These are phyloP conservation scores for Yamadazyma pseudoaaseri DNA, from an alignment of 1,139 yeast genomes.

Conservation along the genomic window DNA sequence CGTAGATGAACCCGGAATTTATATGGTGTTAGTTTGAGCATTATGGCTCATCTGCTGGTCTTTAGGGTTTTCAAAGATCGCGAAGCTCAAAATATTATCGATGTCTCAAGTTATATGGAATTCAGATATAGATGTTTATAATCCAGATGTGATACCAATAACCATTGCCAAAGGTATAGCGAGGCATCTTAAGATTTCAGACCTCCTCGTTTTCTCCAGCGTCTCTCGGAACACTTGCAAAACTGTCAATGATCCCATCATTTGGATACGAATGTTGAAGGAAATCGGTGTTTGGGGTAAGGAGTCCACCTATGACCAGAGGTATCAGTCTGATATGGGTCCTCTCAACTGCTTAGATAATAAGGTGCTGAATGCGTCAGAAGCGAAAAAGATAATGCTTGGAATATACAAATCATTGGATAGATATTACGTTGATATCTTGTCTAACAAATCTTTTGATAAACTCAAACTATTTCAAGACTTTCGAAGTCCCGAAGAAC, in stretches of 20 bases:
- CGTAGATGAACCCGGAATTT: too few relatives aligned
- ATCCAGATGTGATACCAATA: slow-evolving; percentile 40
- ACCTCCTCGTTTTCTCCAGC: slow-evolving; percentile 33
- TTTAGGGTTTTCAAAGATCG: too few relatives aligned
- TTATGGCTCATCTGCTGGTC: too few relatives aligned
- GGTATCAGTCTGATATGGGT: slow-evolving; percentile 8
- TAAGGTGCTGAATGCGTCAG: slow-evolving; percentile 36
- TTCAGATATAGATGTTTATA: slow-evolving; percentile 47
- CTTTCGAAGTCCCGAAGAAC: slow-evolving; percentile 49
- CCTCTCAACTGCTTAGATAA: slow-evolving; percentile 42
- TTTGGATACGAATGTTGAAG: slow-evolving; percentile 55
- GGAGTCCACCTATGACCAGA: slow-evolving; percentile 9
- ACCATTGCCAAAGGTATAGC: slow-evolving; percentile 38
- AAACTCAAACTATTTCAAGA: slow-evolving; percentile 47
- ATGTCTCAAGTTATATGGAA: slow-evolving; percentile 53
- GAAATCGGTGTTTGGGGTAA: slow-evolving; percentile 50
- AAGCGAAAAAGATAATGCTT: slow-evolving; percentile 45
- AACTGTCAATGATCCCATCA: slow-evolving; percentile 35
- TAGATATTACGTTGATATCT: slow-evolving; percentile 48
- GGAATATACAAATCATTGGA: slow-evolving; percentile 40
- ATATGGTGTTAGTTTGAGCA: too few relatives aligned
- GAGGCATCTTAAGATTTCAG: slow-evolving; percentile 35
- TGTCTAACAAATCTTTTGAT: slow-evolving; percentile 46
- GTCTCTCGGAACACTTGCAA: slow-evolving; percentile 39
- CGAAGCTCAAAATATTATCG: too few relatives aligned